Conservation (phyloP, 371 early-diverging fungal species). For the Mucor irregularis region DNA sequence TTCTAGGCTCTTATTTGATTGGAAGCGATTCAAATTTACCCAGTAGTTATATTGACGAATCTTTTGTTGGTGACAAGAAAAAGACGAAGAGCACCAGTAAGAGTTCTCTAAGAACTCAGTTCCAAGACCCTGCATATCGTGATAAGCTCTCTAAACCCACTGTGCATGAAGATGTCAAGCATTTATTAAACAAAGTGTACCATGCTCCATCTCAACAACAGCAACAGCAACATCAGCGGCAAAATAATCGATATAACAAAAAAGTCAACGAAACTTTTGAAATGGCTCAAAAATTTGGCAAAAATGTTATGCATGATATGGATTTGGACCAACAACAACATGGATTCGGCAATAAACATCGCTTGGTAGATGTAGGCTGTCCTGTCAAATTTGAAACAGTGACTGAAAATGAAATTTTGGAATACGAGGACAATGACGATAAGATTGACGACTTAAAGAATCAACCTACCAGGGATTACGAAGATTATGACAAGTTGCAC, state of each 20-base stretch:
- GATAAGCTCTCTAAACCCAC: slow-evolving; percentile 47
- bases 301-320: slow-evolving; percentile 12
- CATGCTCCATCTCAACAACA: background rate
- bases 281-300: slow-evolving; percentile 12
- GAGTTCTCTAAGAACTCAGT: slow-evolving; percentile 38
- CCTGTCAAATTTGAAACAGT: slow-evolving; percentile 5
- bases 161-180: slow-evolving; percentile 53
- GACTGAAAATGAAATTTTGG: background rate
- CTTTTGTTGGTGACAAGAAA: slow-evolving; percentile 4
- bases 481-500: background rate
- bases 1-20: slow-evolving; percentile 30
- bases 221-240: background rate
- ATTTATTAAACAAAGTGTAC: slow-evolving; percentile 52
- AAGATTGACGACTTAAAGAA: background rate
- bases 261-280: slow-evolving; percentile 11
- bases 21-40: slow-evolving; percentile 21
- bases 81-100: background rate
- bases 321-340: slow-evolving; percentile 15
- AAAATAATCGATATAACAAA: no score
- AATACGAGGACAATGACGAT: background rate
- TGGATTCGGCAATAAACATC: background rate
- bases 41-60: slow-evolving; percentile 1
- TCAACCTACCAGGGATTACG: background rate
- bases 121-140: slow-evolving; percentile 50
- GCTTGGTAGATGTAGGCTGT: background rate